Evolutionary conservation across 768 basidiomycete species (phyloP), one percentile per base, ranked within the genome.

Genomic region (Leucosporidium scottii): DNA sequence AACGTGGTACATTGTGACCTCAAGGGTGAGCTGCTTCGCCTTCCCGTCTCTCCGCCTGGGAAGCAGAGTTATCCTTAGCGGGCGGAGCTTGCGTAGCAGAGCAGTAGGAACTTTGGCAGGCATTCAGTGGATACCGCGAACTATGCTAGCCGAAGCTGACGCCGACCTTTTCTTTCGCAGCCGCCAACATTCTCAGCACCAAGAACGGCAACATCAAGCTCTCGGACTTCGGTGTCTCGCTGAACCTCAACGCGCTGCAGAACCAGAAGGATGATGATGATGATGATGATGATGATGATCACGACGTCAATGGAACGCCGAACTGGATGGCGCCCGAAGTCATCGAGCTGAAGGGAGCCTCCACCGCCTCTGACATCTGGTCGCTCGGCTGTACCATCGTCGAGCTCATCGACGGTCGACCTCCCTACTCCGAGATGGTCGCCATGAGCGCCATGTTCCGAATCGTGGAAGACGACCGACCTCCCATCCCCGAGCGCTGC

Each of bases 251-350:
- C 57, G 92, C 92, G 0, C 86, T 98, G 84, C 83, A 85, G 30
- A 88, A 90, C 75, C 87, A 89, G 76, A 77, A 80, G 62, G 89
- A 89, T 73, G n/a, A n/a, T n/a, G n/a, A n/a, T n/a, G n/a, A n/a
- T n/a, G n/a, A n/a, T n/a, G n/a, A n/a, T n/a, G n/a, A n/a, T n/a
- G n/a, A n/a, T n/a, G n/a, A n/a, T n/a, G 88, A 91, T 31, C 87
- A 89, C 12, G 78, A 79, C 31, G 80, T 79, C 2, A 78, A 78
- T 3, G 94, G 94, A 15, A 99, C 94, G 15, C 94, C 94, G 20
- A 94, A 97, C 75, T 99, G 94, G 94, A 98, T 99, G 93, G 93
- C 93, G 17, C 94, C 94, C 3, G 94, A 99, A 79, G 90, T 97
- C 60, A 98, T 99, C 69, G 88, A 92, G 77, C 84, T 98, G 64